Percentiles rank a stretch among this genome's conserved stretches.
phyloP scores from a whole-genome alignment of 176 grass and related monocot genomes.

The Thalia dealbata region DNA sequence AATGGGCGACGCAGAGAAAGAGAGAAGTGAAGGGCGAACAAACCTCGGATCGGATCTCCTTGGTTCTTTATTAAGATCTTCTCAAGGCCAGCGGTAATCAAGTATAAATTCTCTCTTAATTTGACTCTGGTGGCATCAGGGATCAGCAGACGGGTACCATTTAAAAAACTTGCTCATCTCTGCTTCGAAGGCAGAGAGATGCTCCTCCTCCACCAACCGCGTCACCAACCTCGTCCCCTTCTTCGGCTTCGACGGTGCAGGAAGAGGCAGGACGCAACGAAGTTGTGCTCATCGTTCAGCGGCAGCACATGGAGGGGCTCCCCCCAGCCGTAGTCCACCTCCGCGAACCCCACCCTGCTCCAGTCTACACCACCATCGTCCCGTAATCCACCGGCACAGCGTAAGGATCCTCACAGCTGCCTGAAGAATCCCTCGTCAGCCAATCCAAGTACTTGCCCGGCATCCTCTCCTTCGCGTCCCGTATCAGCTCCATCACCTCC shows the following conservation, averaged over 20 bases:
- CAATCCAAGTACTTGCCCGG: conserved; percentile 35
- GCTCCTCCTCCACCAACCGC: conserved; percentile 50
- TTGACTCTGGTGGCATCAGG: no score
- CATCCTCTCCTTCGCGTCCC: conserved; percentile 39
- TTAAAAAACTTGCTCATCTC: conserved; percentile 52
- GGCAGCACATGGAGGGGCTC: no score
- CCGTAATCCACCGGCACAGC: conserved; percentile 54
- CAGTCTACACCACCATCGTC: conserved; percentile 52
- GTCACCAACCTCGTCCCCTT: conserved; percentile 58
- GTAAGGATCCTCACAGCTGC: conserved; percentile 38
- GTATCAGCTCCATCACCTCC: conserved; percentile 36
- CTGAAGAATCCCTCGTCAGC: conserved; percentile 35
- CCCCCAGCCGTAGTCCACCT: no score
- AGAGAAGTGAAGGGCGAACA: no score
- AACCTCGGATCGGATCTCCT: no score
- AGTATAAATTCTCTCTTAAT: no score
- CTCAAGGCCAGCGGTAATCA: no score
- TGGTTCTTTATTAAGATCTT: no score
- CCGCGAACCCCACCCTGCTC: no score
- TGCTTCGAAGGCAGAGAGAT: conserved; percentile 32
- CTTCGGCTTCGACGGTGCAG: conserved; percentile 45
- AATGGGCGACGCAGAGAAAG: no score
- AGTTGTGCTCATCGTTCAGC: conserved; percentile 50
- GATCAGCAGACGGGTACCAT: no score
- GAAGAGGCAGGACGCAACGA: conserved; percentile 38